phyloP scores from a whole-genome alignment of 768 basidiomycete species.

The Artomyces pyxidatus region DNA sequence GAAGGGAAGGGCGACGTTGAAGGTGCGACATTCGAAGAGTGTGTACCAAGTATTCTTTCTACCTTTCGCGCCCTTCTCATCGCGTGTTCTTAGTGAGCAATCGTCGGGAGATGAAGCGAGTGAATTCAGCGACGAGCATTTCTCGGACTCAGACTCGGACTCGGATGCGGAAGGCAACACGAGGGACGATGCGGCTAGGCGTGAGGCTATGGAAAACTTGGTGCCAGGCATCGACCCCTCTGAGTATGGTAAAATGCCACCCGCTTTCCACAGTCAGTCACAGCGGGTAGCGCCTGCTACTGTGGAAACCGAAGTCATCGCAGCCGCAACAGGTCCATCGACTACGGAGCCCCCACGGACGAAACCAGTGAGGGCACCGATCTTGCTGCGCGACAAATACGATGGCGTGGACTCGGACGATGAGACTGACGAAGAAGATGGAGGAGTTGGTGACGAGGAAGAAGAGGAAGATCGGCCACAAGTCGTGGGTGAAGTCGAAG shows the following conservation, averaged over 20 bases:
- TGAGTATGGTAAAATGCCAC: conserved; percentile 86
- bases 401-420: conserved; percentile 94
- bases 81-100: conserved; percentile 38
- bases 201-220: conserved; percentile 68
- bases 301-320: conserved; percentile 34
- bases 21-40: conserved; percentile 91
- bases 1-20: conserved; percentile 84
- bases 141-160: conserved; percentile 24
- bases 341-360: neutral
- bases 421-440: conserved; percentile 63
- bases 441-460: conserved; percentile 42
- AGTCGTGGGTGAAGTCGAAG: conserved; percentile 75
- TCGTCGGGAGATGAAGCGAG: conserved; percentile 34
- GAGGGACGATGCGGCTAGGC: conserved; percentile 36
- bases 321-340: conserved; percentile 8
- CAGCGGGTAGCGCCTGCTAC: conserved; percentile 51
- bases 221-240: conserved; percentile 71
- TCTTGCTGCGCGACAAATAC: conserved; percentile 74
- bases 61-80: neutral
- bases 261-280: conserved; percentile 61
- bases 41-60: conserved; percentile 26
- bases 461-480: conserved; percentile 79
- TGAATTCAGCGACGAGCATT: conserved; percentile 34
- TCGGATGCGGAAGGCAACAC: conserved; percentile 16
- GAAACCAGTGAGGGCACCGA: conserved; percentile 59